Evolutionary conservation across 2,329 filamentous ascomycete genomes (phyloP).

Genomic region (Neonectria magnoliae): DNA sequence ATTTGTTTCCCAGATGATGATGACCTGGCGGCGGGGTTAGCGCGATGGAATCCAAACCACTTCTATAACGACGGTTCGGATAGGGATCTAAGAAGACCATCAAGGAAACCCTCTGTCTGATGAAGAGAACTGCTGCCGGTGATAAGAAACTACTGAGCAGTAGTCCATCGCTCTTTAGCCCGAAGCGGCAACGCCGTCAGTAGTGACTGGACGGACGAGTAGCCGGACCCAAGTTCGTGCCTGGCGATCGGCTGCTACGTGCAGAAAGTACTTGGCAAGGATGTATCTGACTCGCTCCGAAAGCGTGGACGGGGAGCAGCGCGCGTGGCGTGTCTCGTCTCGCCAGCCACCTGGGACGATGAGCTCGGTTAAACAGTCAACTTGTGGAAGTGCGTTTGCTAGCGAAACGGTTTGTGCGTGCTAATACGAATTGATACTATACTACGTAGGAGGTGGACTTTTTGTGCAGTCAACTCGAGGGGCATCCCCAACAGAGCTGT

Average conservation of each 20-base stretch:
- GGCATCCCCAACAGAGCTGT: not conserved
- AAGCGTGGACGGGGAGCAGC: not conserved
- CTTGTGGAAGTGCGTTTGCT: not conserved
- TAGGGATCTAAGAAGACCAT: not conserved
- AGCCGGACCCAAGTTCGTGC: conserved; percentile 37
- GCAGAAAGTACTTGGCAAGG: conserved; percentile 1
- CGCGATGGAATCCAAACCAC: not conserved
- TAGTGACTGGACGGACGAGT: conserved; percentile 22
- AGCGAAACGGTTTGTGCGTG: not conserved
- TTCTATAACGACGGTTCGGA: not conserved
- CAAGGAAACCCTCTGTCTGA: not conserved
- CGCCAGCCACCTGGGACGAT: conserved; percentile 7
- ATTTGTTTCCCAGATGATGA: not conserved
- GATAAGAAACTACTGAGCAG: conserved; percentile 4
- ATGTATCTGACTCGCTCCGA: conserved; percentile 36
- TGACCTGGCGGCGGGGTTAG: conserved; percentile 1
- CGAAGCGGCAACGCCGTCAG: conserved; percentile 28
- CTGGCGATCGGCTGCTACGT: conserved; percentile 32
- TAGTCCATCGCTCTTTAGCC: conserved; percentile 24
- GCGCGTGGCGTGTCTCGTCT: conserved; percentile 9
- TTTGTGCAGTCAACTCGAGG: not conserved
- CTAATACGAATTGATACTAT: not conserved
- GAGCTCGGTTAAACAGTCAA: conserved; percentile 8
- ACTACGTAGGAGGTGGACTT: no score
- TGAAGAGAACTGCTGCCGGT: not conserved